Evolutionary conservation across 2,329 filamentous ascomycete genomes (phyloP).

Genomic region (Ambrosiella xylebori): DNA sequence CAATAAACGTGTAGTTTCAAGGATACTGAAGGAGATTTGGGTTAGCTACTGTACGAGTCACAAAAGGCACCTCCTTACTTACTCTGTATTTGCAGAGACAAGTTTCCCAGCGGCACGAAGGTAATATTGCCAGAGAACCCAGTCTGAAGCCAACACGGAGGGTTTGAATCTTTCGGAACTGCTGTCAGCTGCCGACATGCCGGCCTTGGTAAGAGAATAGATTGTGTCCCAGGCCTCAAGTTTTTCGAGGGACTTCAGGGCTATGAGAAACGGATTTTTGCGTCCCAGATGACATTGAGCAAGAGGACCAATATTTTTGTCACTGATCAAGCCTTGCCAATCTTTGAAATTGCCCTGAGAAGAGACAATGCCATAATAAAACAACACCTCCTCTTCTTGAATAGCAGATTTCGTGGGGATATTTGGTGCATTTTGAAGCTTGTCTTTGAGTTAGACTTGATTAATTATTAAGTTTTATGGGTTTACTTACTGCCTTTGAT

Average conservation of each 20-base stretch:
- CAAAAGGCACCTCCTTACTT: neutral
- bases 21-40: conserved; percentile 15
- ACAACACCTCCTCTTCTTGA: conserved; percentile 31
- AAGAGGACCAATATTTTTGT: conserved; percentile 25
- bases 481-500: conserved; percentile 7
- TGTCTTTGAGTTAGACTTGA: neutral
- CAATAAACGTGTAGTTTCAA: conserved; percentile 18
- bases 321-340: conserved; percentile 23
- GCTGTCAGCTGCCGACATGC: conserved; percentile 24
- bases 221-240: conserved; percentile 26
- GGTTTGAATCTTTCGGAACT: conserved; percentile 20
- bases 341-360: conserved; percentile 27
- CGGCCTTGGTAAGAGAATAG: conserved; percentile 27
- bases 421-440: conserved; percentile 9
- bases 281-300: conserved; percentile 28
- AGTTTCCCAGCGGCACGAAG: conserved; percentile 17
- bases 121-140: conserved; percentile 21
- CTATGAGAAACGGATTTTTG: conserved; percentile 30
- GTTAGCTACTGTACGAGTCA: conserved; percentile 11
- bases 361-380: conserved; percentile 31
- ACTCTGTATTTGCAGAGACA: conserved; percentile 7
- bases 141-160: conserved; percentile 29
- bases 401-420: conserved; percentile 3
- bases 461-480: neutral
- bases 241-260: conserved; percentile 22